These are phyloP conservation scores for Melampsora americana DNA, from an alignment of 1,284 basidiomycete genomes.

Conservation along the genomic window DNA sequence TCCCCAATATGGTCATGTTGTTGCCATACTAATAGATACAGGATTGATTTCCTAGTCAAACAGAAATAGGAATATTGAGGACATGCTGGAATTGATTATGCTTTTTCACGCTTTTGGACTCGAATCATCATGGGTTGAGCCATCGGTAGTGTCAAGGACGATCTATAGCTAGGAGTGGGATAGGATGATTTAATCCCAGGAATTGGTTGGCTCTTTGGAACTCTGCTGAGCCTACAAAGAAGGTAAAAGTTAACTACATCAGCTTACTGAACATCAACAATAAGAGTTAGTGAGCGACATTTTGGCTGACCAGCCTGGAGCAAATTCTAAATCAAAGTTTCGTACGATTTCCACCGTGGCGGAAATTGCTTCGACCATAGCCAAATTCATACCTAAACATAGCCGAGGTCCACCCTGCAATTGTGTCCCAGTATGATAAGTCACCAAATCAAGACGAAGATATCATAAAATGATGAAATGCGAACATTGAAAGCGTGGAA, in stretches of 20 bases:
- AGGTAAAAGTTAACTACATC: not conserved
- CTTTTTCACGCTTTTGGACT: not conserved
- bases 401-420: constrained; percentile 36
- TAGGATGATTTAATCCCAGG: not conserved
- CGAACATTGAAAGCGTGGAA: constrained; percentile 49
- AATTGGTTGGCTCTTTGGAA: constrained; percentile 10
- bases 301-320: constrained; percentile 21
- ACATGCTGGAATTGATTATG: too few species aligned
- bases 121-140: constrained; percentile 27
- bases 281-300: not conserved
- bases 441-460: too few species aligned
- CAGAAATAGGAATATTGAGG: too few species aligned
- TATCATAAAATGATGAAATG: too few species aligned
- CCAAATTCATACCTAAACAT: constrained; percentile 34
- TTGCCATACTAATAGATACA: too few species aligned
- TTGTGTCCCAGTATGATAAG: too few species aligned
- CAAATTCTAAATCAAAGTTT: constrained; percentile 29
- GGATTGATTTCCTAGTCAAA: too few species aligned
- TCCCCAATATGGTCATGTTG: too few species aligned
- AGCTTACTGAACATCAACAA: not conserved
- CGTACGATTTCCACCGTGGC: constrained; percentile 22
- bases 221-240: constrained; percentile 17
- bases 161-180: constrained; percentile 24
- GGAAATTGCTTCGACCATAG: constrained; percentile 21
- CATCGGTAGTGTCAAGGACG: constrained; percentile 42